Conservation (phyloP, 73 alveolate species). For the Symbiodinium natans region DNA sequence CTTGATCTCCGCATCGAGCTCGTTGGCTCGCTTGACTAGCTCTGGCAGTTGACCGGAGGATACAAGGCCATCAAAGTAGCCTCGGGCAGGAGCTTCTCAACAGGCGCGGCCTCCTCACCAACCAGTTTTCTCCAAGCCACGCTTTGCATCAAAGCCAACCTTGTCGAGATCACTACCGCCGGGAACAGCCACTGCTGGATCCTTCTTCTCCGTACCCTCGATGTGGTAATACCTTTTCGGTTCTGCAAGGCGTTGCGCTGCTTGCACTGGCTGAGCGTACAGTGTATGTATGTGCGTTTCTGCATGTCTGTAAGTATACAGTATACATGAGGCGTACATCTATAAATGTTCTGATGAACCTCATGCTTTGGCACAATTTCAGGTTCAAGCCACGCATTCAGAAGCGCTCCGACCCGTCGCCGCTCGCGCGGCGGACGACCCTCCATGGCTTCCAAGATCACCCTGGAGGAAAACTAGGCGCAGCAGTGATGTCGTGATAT, state of each 20-base stretch:
- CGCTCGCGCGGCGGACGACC: slow-evolving; percentile 53
- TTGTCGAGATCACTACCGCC: slow-evolving; percentile 76
- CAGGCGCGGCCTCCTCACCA: too few species aligned
- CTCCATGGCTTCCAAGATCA: neutral
- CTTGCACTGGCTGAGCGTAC: too few species aligned
- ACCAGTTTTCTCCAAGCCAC: slow-evolving; percentile 1
- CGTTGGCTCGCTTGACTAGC: slow-evolving; percentile 90
- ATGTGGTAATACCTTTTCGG: slow-evolving; percentile 91
- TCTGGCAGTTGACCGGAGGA: slow-evolving; percentile 77
- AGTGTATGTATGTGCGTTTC: too few species aligned
- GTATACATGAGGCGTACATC: too few species aligned
- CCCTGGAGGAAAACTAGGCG: neutral
- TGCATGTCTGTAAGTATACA: too few species aligned
- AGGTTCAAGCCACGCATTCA: slow-evolving; percentile 54
- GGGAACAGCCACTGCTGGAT: neutral
- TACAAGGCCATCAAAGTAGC: slow-evolving; percentile 87
- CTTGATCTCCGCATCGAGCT: slow-evolving; percentile 82
- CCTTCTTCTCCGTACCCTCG: slow-evolving; percentile 89
- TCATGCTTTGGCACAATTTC: too few species aligned
- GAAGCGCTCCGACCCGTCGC: slow-evolving; percentile 81
- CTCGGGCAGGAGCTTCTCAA: neutral
- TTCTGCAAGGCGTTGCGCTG: too few species aligned
- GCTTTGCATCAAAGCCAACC: slow-evolving; percentile 75
- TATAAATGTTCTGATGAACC: too few species aligned
- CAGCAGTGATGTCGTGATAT: too few species aligned